Evolutionary conservation across 306 rosid genomes (phyloP).

Genomic region (Vicia sativa): DNA sequence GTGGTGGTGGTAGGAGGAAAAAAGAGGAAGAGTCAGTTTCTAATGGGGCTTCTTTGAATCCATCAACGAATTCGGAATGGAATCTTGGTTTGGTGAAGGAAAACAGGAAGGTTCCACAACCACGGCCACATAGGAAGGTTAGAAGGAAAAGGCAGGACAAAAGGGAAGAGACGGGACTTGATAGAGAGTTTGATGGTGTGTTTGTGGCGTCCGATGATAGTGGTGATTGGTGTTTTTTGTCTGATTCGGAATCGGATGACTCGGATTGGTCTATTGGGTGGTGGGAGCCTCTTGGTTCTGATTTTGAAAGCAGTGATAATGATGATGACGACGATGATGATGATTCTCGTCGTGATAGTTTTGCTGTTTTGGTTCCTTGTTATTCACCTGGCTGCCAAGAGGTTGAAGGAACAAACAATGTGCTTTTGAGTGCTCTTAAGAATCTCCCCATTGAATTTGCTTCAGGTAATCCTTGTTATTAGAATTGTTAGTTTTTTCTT

Average conservation of each 20-base stretch:
- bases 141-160: constrained; percentile 1
- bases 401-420: constrained; percentile 54
- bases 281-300: constrained; percentile 79
- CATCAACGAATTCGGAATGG: no score
- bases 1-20: not conserved
- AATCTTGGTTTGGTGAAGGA: constrained; percentile 6
- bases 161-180: constrained; percentile 37
- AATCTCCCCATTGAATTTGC: constrained; percentile 61
- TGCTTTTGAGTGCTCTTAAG: constrained; percentile 61
- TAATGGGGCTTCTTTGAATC: constrained; percentile 19
- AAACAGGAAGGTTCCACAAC: not conserved
- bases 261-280: constrained; percentile 88
- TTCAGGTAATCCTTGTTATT: constrained; percentile 48
- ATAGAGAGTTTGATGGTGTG: constrained; percentile 57
- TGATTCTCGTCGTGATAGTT: constrained; percentile 33
- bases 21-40: constrained; percentile 58
- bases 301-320: constrained; percentile 52
- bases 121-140: not conserved
- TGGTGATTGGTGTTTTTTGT: constrained; percentile 47
- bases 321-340: no score
- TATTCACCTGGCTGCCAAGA: constrained; percentile 67
- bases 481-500: not conserved
- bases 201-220: not conserved
- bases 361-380: constrained; percentile 81
- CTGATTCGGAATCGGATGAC: constrained; percentile 71